phyloP scores from a whole-genome alignment of 768 basidiomycete species.

The Tylopilus sp. region DNA sequence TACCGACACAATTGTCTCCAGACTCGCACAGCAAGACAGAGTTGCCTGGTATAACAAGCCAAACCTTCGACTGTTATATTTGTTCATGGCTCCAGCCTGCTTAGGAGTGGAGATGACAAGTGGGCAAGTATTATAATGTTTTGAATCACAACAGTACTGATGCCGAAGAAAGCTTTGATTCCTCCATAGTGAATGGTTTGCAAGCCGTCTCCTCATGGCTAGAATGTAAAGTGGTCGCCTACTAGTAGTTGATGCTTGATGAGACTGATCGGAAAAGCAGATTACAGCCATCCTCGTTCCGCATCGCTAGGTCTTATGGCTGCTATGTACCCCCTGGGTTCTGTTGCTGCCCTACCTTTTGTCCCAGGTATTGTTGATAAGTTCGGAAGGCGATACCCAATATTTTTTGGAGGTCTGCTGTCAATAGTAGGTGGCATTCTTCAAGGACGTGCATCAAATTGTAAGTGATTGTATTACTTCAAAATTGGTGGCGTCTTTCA shows the following conservation, averaged over 20 bases:
- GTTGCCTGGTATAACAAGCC: constrained; percentile 53
- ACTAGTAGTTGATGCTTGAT: too few relatives aligned
- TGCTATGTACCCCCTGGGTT: constrained; percentile 58
- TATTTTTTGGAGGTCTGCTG: constrained; percentile 11
- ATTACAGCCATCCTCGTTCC: background rate
- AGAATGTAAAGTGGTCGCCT: too few relatives aligned
- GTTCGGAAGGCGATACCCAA: constrained; percentile 14
- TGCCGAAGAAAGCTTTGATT: too few relatives aligned
- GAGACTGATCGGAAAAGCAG: too few relatives aligned
- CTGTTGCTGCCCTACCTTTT: constrained; percentile 50
- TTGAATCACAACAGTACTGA: too few relatives aligned
- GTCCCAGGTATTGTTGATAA: constrained; percentile 9
- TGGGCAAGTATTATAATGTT: too few relatives aligned
- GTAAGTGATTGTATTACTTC: constrained; percentile 1
- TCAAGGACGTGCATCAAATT: constrained; percentile 1
- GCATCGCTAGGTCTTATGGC: background rate
- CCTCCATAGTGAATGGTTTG: too few relatives aligned
- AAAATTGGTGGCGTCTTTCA: background rate
- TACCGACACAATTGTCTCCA: constrained; percentile 8
- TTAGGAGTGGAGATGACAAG: constrained; percentile 4
- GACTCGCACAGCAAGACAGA: background rate
- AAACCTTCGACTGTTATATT: constrained; percentile 52
- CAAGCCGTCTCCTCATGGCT: too few relatives aligned
- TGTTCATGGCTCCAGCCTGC: constrained; percentile 46
- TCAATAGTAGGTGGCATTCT: constrained; percentile 4